These are phyloP conservation scores for Chimonanthus praecox DNA, from an alignment of 164 flowering plant species.

Conservation along the genomic window DNA sequence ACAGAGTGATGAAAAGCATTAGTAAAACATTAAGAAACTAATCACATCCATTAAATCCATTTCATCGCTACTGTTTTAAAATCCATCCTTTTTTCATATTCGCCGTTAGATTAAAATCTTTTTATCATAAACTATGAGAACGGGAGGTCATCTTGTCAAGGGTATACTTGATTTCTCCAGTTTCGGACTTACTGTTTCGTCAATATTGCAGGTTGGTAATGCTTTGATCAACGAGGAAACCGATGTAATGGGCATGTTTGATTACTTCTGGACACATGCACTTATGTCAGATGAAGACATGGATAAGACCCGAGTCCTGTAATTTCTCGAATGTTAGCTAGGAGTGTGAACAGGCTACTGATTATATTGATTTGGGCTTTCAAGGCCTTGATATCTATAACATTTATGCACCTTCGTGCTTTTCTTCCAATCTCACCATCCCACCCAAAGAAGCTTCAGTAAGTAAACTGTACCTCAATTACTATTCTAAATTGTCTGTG, in stretches of 20 bases:
- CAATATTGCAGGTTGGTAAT: constrained; percentile 50
- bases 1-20: no score
- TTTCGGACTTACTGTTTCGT: not conserved
- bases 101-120: no score
- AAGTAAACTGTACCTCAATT: constrained; percentile 2
- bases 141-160: no score
- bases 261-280: constrained; percentile 71
- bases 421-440: constrained; percentile 23
- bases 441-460: constrained; percentile 37
- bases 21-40: no score
- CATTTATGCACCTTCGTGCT: constrained; percentile 63
- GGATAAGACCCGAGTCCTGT: constrained; percentile 17
- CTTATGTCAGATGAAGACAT: constrained; percentile 43
- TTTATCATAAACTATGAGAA: no score
- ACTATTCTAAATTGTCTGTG: no score
- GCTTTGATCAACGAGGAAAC: constrained; percentile 31
- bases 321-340: constrained; percentile 9
- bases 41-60: no score
- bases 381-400: constrained; percentile 47
- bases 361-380: not conserved
- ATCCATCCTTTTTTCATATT: no score
- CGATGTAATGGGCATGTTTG: constrained; percentile 41
- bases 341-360: not conserved
- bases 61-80: no score
- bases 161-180: no score